phyloP scores from a whole-genome alignment of 148 eudicot species.

The Spergularia bocconei region DNA sequence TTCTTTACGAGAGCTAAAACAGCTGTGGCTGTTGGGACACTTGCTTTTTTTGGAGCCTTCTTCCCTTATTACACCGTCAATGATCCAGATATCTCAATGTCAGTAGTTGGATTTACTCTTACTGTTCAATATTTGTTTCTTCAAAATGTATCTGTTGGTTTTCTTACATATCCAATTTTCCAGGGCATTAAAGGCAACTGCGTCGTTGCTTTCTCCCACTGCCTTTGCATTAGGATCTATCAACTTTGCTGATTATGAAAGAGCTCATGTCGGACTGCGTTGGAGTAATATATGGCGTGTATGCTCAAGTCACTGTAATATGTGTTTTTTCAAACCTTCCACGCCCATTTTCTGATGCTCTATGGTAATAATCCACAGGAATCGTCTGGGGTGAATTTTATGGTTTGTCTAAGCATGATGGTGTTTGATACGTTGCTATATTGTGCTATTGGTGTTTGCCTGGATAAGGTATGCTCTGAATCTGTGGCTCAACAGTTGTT shows the following conservation, averaged over 20 bases:
- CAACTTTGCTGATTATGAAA: conserved; percentile 98
- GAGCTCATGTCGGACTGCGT: conserved; percentile 97
- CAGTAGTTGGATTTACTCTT: conserved; percentile 31
- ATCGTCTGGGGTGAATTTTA: conserved; percentile 88
- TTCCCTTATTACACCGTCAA: conserved; percentile 94
- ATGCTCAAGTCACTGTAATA: conserved; percentile 14
- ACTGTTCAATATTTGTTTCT: background rate
- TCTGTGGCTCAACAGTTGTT: conserved; percentile 1
- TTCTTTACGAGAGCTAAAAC: conserved; percentile 96
- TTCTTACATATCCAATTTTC: conserved; percentile 20
- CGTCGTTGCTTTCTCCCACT: conserved; percentile 95
- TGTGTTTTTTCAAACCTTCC: background rate
- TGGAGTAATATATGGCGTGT: conserved; percentile 99
- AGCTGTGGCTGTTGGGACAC: conserved; percentile 99
- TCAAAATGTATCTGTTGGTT: background rate
- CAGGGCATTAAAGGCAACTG: conserved; percentile 74
- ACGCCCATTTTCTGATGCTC: conserved; percentile 3
- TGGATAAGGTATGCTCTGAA: conserved; percentile 73
- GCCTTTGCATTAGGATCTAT: conserved; percentile 96
- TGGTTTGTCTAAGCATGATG: conserved; percentile 88
- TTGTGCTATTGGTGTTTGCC: conserved; percentile 68
- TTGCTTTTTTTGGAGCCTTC: conserved; percentile 93
- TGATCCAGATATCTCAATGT: conserved; percentile 75
- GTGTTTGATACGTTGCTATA: conserved; percentile 73
- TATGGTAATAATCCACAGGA: conserved; percentile 41